A percentile compares a stretch with the other conserved stretches of the same genome.
Evolutionary conservation across 805 yeast genomes (phyloP).

Genomic region (Metschnikowia chrysomelidarum): DNA sequence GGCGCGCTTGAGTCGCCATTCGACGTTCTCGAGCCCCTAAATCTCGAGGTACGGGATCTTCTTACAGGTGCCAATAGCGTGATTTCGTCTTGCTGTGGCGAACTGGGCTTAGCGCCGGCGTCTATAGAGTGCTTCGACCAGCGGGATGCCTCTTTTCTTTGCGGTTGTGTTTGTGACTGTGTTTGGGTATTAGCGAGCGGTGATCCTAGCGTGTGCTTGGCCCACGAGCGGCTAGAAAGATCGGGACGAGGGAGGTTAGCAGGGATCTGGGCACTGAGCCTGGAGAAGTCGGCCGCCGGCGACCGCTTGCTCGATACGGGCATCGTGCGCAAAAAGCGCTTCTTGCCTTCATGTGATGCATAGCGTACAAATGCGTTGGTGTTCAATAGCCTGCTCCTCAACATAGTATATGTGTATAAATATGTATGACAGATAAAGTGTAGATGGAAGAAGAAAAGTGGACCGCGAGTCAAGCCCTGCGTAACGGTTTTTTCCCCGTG

Average conservation of each 20-base stretch:
- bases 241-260: slow-evolving; percentile 9
- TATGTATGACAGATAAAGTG: not conserved
- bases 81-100: slow-evolving; percentile 2
- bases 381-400: slow-evolving; percentile 11
- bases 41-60: slow-evolving; percentile 34
- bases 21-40: slow-evolving; percentile 5
- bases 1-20: not conserved
- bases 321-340: slow-evolving; percentile 29
- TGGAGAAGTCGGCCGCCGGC: slow-evolving; percentile 14
- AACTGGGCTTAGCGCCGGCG: slow-evolving; percentile 1
- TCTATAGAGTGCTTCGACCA: slow-evolving; percentile 32
- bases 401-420: slow-evolving; percentile 7
- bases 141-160: slow-evolving; percentile 16
- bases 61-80: slow-evolving; percentile 19
- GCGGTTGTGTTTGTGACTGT: slow-evolving; percentile 1
- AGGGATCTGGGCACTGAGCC: slow-evolving; percentile 9
- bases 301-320: slow-evolving; percentile 19
- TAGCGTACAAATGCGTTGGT: slow-evolving; percentile 15
- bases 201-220: slow-evolving; percentile 10
- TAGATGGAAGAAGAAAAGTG: slow-evolving; percentile 1
- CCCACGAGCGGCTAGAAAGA: slow-evolving; percentile 10
- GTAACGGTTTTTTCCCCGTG: slow-evolving; percentile 5
- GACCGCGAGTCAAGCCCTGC: not conserved
- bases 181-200: slow-evolving; percentile 5
- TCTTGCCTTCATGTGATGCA: slow-evolving; percentile 18